Base-by-base conservation (phyloP, 768 basidiomycete genomes). In the Peribolospora baueri region DNA sequence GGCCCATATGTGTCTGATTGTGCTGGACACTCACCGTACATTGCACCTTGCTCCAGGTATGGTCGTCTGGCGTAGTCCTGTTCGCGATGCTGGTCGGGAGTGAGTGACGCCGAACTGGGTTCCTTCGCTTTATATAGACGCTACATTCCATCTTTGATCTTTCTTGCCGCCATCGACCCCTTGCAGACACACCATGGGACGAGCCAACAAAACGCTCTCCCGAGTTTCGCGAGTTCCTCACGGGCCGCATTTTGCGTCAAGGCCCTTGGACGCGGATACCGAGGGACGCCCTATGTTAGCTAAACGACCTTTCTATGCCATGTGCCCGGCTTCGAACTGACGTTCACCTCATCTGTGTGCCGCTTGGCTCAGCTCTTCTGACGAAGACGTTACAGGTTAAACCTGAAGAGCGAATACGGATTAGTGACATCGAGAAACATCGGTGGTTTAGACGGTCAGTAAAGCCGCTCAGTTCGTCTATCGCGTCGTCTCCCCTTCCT, bases 141-240 rank as follows among this genome's bases (percentile, higher is more conserved):
- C 25, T 8, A 47, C 11, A 13, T 11, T 9, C 37, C 7, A 1
- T 42, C 25, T 42, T 59, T 9, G 11, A 7, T 48, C 48, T 48
- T 38, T 37, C 42, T 39, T 25, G 7, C 46, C 48, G 50, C n/a
- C 5, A 58, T 48, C 25, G 42, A 37, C 48, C 3, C 37, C n/a
- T 36, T 6, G 42, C 54, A 95, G 90, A 93, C 63, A 95, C 93
- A 0, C 93, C 93, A 2, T 97, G 93, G 93, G 93, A 95, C 63
- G 82, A 90, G 64, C 86, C 93, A 3, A 85, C 87, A 0, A 61
- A 65, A 3, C 59, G 71, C n/a, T 83, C 82, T 57, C 75, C 77
- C 1, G 93, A 97, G 66, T 98, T 76, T 62, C 65, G 68, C n/a
- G 75, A 75, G 7, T 98, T 83, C 65, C 63, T 81, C 2, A 73